phyloP scores from a whole-genome alignment of 495 filamentous ascomycete species.

The Pseudotulostoma volvatum region DNA sequence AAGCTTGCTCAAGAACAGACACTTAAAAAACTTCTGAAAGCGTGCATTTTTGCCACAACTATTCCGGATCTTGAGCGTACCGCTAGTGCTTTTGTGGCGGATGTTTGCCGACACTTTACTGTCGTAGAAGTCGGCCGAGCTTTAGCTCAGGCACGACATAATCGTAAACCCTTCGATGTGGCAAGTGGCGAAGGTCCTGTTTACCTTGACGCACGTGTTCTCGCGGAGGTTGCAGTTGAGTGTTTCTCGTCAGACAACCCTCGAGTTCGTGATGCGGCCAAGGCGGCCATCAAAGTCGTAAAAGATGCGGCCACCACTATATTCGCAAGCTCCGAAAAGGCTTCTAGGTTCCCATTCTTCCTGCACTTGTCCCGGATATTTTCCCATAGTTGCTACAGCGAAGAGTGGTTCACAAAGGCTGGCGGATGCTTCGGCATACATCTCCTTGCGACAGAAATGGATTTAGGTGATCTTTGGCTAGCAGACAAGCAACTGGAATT shows the following conservation, averaged over 20 bases:
- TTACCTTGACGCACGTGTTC: constrained; percentile 63
- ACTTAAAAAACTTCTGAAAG: constrained; percentile 74
- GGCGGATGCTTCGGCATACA: constrained; percentile 84
- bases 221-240: constrained; percentile 79
- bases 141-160: constrained; percentile 57
- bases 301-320: constrained; percentile 65
- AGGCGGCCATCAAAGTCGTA: constrained; percentile 56
- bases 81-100: constrained; percentile 54
- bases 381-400: constrained; percentile 85
- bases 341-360: constrained; percentile 66
- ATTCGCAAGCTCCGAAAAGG: constrained; percentile 55
- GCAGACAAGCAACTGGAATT: constrained; percentile 67
- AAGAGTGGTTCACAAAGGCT: constrained; percentile 95
- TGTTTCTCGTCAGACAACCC: constrained; percentile 67
- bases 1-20: constrained; percentile 64
- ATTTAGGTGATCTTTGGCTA: constrained; percentile 73
- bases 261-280: constrained; percentile 68
- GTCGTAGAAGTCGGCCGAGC: constrained; percentile 78
- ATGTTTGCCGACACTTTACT: constrained; percentile 76
- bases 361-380: constrained; percentile 61
- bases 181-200: constrained; percentile 72
- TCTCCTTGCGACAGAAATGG: constrained; percentile 58
- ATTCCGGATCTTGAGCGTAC: constrained; percentile 60
- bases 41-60: constrained; percentile 71
- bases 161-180: constrained; percentile 60